Base-by-base conservation (phyloP, 106 monocot genomes). In the Dendrobium catenatum region DNA sequence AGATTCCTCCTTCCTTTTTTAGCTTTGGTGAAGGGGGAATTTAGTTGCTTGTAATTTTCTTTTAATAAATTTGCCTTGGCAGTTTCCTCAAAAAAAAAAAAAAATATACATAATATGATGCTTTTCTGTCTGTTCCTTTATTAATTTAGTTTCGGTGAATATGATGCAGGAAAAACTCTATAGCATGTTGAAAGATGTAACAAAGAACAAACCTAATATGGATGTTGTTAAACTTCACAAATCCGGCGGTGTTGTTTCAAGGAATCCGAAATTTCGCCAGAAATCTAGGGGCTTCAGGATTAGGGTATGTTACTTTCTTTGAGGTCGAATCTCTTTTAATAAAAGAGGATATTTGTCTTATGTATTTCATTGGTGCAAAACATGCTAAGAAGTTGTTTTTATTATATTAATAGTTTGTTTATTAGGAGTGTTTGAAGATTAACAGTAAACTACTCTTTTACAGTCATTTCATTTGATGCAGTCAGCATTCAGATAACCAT, bases 191-290 rank as follows among this genome's bases (percentile, higher is more conserved):
- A 99, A 99, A 91, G 93, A 84, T 79, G 91, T 91, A 15, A 61
- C 91, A 51, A 91, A 91, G 79, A 84, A 64, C 51, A 99, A 93
- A 80, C 81, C 84, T 76, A 89, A 86, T 72, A 88, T 93, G 40
- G 99, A 99, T 42, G 84, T 99, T 77, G 99, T 95, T 59, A 99
- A 95, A 85, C 99, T 99, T 85, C 93, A 95, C 81, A 99, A 95
- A 86, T 95, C 99, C 80, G 99, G 91, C 10, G 93, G 95, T 75
- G 99, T 95, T 83, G 99, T 99, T 56, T 84, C 86, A 61, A 94
- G 99, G 79, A 99, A 90, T 78, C 72, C 82, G 22, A 91, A 93
- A 80, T 24, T 95, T 24, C 95, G 93, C 29, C 95, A 95, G 75
- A 91, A 90, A 68, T 37, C 95, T 18, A 80, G 93, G 77, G 91